Evolutionary conservation across 2,329 filamentous ascomycete species (phyloP).

Genomic region (Xylaria sp.): DNA sequence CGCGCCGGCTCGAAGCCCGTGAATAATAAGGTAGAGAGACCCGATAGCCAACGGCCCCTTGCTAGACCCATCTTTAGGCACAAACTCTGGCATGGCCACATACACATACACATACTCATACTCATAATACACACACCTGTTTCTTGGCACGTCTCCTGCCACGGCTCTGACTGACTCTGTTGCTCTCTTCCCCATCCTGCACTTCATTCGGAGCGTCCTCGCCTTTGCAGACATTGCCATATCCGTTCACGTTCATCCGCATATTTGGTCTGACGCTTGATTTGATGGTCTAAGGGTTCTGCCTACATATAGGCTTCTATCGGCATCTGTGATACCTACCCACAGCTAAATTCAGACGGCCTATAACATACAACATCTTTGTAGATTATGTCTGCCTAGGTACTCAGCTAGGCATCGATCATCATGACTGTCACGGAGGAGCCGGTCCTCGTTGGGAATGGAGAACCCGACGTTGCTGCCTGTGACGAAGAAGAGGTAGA

Average conservation of each 20-base stretch:
- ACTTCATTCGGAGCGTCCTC: background rate
- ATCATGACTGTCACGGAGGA: conserved; percentile 31
- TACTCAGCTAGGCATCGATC: conserved; percentile 24
- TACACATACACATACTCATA: conserved; percentile 6
- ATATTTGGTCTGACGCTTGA: background rate
- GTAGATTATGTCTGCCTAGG: conserved; percentile 29
- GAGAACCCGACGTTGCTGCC: conserved; percentile 12
- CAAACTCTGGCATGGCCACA: conserved; percentile 25
- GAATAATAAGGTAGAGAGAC: background rate
- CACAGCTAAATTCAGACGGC: background rate
- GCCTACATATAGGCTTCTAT: conserved; percentile 8
- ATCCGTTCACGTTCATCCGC: background rate
- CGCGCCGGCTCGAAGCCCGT: conserved; percentile 1
- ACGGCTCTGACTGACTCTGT: no score
- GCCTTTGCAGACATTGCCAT: background rate
- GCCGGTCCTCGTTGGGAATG: conserved; percentile 6
- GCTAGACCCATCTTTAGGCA: conserved; percentile 40
- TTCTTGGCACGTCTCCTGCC: conserved; percentile 22
- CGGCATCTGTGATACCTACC: conserved; percentile 5
- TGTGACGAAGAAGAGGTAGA: conserved; percentile 18
- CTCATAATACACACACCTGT: conserved; percentile 8
- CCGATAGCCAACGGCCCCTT: background rate
- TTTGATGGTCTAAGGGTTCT: background rate
- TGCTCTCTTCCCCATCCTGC: background rate
- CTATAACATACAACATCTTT: conserved; percentile 1